These are phyloP conservation scores for Aphanomyces stellatus DNA, from an alignment of 352 stramenopile species.

Conservation along the genomic window DNA sequence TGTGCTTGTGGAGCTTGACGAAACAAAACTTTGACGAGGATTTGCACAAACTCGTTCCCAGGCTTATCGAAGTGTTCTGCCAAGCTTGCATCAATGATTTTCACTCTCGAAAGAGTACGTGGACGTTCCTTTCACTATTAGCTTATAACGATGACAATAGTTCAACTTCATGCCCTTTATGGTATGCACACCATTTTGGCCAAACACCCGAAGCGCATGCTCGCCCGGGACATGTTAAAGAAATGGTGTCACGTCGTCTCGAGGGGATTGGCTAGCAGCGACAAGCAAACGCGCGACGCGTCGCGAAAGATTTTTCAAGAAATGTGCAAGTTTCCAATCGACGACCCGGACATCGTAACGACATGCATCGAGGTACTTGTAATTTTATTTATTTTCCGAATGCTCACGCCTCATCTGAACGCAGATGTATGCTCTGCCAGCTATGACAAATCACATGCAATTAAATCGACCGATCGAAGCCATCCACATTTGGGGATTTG, in stretches of 20 bases:
- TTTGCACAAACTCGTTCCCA: conserved; percentile 2
- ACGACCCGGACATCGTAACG: background rate
- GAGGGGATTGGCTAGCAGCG: conserved; percentile 5
- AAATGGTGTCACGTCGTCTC: conserved; percentile 19
- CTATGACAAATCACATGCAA: background rate
- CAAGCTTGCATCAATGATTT: conserved; percentile 5
- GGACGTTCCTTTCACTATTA: too few relatives aligned
- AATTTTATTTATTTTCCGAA: background rate
- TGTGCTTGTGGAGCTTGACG: conserved; percentile 8
- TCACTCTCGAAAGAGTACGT: conserved; percentile 17
- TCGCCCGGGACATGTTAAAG: background rate
- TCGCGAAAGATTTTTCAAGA: conserved; percentile 6
- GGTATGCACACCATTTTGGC: background rate
- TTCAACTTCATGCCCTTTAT: conserved; percentile 10
- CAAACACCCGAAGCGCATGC: background rate
- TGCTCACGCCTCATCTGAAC: background rate
- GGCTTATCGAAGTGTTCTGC: conserved; percentile 15
- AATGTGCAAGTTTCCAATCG: background rate
- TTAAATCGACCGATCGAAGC: conserved; percentile 2
- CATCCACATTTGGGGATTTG: conserved; percentile 13
- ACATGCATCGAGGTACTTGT: background rate
- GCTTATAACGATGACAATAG: too few relatives aligned
- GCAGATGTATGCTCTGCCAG: background rate
- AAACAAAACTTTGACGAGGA: conserved; percentile 19
- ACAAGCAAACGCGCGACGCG: conserved; percentile 7